These are phyloP conservation scores for Citrus inodora DNA, from an alignment of 345 rosid species.

Conservation along the genomic window DNA sequence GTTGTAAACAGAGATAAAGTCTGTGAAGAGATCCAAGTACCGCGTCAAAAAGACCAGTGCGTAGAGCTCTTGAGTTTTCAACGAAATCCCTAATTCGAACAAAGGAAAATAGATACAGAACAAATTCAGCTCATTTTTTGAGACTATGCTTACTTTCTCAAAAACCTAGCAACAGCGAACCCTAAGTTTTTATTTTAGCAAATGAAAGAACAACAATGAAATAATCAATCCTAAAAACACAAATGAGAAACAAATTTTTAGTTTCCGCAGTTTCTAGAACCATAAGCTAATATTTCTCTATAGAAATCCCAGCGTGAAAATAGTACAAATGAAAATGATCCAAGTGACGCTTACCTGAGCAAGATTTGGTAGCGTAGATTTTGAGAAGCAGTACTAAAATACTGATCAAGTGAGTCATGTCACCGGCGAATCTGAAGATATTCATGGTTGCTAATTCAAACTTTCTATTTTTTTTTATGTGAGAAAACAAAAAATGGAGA, in stretches of 20 bases:
- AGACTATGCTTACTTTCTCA: not conserved
- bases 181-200: not conserved
- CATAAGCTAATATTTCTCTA: constrained; percentile 3
- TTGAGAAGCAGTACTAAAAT: constrained; percentile 91
- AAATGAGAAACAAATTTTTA: not conserved
- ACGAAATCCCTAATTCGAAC: constrained; percentile 60
- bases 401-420: constrained; percentile 90
- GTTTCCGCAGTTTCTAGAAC: not conserved
- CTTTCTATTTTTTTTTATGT: not conserved
- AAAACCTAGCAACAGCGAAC: not conserved
- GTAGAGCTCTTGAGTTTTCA: constrained; percentile 91
- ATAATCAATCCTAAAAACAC: not conserved
- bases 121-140: constrained; percentile 5
- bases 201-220: not conserved
- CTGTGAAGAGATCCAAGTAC: constrained; percentile 83
- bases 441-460: constrained; percentile 48
- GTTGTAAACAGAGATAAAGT: constrained; percentile 75
- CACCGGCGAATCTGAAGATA: constrained; percentile 91
- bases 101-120: not conserved
- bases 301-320: constrained; percentile 17
- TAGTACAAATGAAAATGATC: not conserved
- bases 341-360: constrained; percentile 55
- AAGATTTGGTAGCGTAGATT: constrained; percentile 92
- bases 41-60: constrained; percentile 83
- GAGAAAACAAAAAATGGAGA: constrained; percentile 10